phyloP scores from a whole-genome alignment of 2,329 filamentous ascomycete genomes.

The Fusarium veterinarium region DNA sequence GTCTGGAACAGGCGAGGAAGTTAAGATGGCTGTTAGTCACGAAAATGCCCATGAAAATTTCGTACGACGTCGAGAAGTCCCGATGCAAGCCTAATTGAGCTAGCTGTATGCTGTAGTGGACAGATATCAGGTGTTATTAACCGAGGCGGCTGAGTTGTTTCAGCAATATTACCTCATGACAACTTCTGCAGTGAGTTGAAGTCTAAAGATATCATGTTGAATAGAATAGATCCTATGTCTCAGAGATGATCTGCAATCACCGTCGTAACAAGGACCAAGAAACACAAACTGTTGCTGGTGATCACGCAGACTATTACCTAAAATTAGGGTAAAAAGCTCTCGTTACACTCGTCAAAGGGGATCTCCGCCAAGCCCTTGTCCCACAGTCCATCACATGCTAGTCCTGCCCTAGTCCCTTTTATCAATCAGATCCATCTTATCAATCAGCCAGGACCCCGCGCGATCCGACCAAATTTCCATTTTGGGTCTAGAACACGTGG shows the following conservation, averaged over 20 bases:
- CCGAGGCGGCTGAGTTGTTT: not conserved
- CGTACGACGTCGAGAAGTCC: not conserved
- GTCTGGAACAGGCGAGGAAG: not conserved
- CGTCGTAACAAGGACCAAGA: not conserved
- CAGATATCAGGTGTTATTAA: not conserved
- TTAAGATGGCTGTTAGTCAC: not conserved
- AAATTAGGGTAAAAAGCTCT: not conserved
- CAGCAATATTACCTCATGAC: not conserved
- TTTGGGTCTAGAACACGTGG: not conserved
- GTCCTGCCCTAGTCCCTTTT: not conserved
- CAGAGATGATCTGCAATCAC: not conserved
- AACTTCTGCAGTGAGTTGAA: no score
- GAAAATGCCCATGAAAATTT: not conserved
- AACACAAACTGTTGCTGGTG: not conserved
- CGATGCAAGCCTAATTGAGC: not conserved
- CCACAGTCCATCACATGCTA: not conserved
- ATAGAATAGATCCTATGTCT: not conserved
- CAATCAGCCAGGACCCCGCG: not conserved
- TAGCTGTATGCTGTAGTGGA: not conserved
- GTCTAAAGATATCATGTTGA: not conserved
- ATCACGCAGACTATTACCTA: not conserved
- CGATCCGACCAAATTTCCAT: not conserved
- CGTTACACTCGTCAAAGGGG: not conserved
- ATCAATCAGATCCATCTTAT: slow-evolving; percentile 10
- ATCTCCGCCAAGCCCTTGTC: not conserved